Percentiles rank a stretch among this genome's conserved stretches.
Conservation (phyloP, 495 filamentous ascomycete genomes). For the Sphaerosporella brunnea region DNA sequence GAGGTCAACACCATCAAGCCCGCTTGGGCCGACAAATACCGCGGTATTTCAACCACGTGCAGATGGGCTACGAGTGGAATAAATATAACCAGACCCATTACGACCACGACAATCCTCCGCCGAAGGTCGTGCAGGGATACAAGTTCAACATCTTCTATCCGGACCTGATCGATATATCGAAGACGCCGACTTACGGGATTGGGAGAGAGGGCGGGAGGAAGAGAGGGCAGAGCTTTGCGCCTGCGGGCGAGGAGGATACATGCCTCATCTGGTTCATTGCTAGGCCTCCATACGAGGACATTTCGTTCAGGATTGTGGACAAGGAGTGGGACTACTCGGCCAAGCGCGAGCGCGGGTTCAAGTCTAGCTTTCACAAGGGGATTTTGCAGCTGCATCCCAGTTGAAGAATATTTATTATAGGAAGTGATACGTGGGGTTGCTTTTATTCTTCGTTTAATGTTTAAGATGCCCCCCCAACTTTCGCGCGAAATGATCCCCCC, state of each 20-base stretch:
- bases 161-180: constrained; percentile 88
- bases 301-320: constrained; percentile 95
- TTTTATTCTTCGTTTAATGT: no score
- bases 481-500: no score
- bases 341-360: constrained; percentile 86
- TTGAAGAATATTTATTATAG: constrained; percentile 56
- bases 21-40: constrained; percentile 76
- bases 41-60: constrained; percentile 95
- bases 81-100: constrained; percentile 99
- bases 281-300: constrained; percentile 88
- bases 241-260: constrained; percentile 93
- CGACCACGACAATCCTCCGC: constrained; percentile 94
- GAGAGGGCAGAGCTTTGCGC: constrained; percentile 78
- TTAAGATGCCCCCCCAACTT: no score
- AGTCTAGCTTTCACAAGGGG: constrained; percentile 95
- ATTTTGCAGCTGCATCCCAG: constrained; percentile 92
- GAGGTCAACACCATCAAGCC: constrained; percentile 50
- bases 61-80: constrained; percentile 99
- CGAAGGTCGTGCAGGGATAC: constrained; percentile 96
- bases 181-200: constrained; percentile 87
- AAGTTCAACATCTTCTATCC: constrained; percentile 99
- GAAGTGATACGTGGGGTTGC: no score
- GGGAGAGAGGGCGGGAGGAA: constrained; percentile 79
- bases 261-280: constrained; percentile 93
- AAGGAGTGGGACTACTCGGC: constrained; percentile 98